Percentiles rank a stretch among this genome's conserved stretches.
These are phyloP conservation scores for Zalerion maritima DNA, from an alignment of 495 filamentous ascomycete genomes.

Conservation along the genomic window DNA sequence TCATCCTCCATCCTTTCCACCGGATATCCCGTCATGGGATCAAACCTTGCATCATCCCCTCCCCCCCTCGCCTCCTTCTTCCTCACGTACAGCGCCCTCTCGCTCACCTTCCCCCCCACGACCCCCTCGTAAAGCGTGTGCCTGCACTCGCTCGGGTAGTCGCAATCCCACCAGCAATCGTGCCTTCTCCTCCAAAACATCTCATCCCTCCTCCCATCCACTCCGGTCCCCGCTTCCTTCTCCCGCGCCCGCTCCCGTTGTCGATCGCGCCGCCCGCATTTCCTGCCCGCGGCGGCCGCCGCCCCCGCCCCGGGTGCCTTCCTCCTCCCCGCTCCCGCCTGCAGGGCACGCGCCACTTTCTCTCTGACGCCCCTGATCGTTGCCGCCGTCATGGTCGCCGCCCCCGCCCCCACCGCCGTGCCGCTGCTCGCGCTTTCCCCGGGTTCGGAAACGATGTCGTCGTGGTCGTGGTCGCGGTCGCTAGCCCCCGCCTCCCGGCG, in stretches of 20 bases:
- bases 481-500: conserved; percentile 14
- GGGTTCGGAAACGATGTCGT: no score
- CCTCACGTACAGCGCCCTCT: no score
- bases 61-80: no score
- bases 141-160: conserved; percentile 28
- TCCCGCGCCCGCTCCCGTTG: conserved; percentile 3
- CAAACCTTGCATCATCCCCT: no score
- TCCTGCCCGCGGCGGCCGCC: no score
- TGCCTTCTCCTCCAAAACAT: conserved; percentile 13
- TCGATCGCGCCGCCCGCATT: not conserved
- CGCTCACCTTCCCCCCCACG: conserved; percentile 6
- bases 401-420: not conserved
- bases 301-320: no score
- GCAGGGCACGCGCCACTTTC: not conserved
- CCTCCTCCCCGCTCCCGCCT: conserved; percentile 1
- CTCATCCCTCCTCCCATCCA: no score
- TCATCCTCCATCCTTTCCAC: no score
- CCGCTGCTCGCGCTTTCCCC: conserved; percentile 4
- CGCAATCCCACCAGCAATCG: conserved; percentile 27
- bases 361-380: conserved; percentile 3
- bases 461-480: no score
- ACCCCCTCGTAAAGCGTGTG: conserved; percentile 13
- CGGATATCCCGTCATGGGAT: no score
- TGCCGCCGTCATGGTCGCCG: not conserved
- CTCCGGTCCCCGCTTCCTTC: no score